Evolutionary conservation across 179 eudicot genomes (phyloP).

Genomic region (Silene vulgaris): DNA sequence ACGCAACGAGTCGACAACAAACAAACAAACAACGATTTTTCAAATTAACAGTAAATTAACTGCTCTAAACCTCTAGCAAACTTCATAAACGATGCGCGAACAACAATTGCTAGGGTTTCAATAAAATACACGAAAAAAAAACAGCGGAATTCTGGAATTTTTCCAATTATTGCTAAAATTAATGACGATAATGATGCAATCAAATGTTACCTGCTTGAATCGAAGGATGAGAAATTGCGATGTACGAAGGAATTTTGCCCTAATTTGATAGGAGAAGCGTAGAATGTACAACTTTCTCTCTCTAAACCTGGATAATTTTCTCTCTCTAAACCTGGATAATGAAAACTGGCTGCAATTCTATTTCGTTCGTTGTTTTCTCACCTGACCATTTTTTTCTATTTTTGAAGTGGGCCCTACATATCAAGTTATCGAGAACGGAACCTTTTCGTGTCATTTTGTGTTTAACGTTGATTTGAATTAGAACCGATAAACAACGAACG

Average conservation of each 20-base stretch:
- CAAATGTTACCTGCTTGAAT: constrained; percentile 1
- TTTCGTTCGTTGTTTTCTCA: not conserved
- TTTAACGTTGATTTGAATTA: too few species aligned
- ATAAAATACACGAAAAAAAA: not conserved
- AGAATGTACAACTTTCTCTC: constrained; percentile 21
- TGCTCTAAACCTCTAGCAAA: not conserved
- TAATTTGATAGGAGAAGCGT: not conserved
- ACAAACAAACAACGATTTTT: constrained; percentile 13
- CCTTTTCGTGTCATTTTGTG: too few species aligned
- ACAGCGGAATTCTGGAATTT: not conserved
- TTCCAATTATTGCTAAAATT: not conserved
- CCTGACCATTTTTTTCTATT: not conserved
- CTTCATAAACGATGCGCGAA: constrained; percentile 24
- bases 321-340: constrained; percentile 20
- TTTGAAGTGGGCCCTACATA: not conserved
- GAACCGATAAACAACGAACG: too few species aligned
- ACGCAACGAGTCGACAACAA: constrained; percentile 28
- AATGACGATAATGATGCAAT: not conserved
- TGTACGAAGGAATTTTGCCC: not conserved
- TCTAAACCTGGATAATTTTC: constrained; percentile 4
- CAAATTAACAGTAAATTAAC: not conserved
- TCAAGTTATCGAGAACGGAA: too few species aligned
- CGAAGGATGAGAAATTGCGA: not conserved
- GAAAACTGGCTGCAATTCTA: constrained; percentile 2
- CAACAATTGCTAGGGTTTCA: constrained; percentile 18